Conservation (phyloP, 2,329 filamentous ascomycete genomes). For the Colletotrichum phormii region DNA sequence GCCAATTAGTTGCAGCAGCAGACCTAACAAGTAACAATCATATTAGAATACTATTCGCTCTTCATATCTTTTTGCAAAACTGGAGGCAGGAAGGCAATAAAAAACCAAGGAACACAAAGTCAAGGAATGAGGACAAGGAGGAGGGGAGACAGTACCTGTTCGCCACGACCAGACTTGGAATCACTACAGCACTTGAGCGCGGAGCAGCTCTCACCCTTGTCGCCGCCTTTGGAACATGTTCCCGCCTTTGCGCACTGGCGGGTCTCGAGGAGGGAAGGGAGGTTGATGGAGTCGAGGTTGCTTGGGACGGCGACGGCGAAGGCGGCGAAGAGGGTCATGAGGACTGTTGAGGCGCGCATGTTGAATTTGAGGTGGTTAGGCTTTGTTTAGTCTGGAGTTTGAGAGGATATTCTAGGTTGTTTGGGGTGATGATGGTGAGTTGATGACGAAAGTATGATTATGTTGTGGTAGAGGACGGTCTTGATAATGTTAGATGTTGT, state of each 20-base stretch:
- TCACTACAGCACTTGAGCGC: conserved; percentile 14
- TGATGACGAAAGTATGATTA: background rate
- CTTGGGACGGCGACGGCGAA: conserved; percentile 14
- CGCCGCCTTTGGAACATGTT: conserved; percentile 7
- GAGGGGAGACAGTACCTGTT: background rate
- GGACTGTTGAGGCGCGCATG: conserved; percentile 23
- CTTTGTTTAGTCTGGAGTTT: no score
- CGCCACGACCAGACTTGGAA: conserved; percentile 12
- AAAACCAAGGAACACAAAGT: no score
- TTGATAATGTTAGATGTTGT: background rate
- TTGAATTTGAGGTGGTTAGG: background rate
- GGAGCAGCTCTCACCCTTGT: conserved; percentile 7
- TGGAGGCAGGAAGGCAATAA: no score
- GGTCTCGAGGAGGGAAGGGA: background rate
- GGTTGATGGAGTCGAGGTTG: background rate
- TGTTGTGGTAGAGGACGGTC: no score
- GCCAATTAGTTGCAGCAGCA: conserved; percentile 20
- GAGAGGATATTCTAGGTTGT: background rate
- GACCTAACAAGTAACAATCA: background rate
- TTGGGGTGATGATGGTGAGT: background rate
- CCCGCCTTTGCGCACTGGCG: background rate
- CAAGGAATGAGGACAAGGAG: no score
- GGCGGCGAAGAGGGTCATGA: conserved; percentile 21
- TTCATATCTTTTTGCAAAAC: no score
- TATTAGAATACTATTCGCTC: background rate